phyloP scores from a whole-genome alignment of 305 asterid species.

The Salvia sclarea region DNA sequence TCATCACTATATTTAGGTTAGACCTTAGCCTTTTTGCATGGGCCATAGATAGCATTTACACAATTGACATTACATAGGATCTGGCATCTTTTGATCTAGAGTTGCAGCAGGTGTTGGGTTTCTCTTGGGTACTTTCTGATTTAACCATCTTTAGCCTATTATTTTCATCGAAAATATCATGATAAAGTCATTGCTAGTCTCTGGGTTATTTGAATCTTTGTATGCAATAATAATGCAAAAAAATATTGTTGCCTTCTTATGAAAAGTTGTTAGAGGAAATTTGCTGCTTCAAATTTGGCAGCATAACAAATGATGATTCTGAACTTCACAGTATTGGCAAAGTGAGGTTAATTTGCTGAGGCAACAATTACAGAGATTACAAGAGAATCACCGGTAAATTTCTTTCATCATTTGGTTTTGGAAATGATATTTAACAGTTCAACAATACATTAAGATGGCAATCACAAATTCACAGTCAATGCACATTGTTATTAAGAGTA shows the following conservation, averaged over 20 bases:
- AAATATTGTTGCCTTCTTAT: neutral
- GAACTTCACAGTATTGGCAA: slow-evolving; percentile 65
- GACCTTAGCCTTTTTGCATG: neutral
- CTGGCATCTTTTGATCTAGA: neutral
- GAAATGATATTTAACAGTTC: neutral
- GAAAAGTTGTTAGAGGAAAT: neutral
- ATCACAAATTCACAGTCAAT: neutral
- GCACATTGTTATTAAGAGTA: slow-evolving; percentile 3
- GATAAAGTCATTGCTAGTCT: neutral
- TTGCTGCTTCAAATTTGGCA: slow-evolving; percentile 11
- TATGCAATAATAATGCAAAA: slow-evolving; percentile 2
- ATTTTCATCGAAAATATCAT: neutral
- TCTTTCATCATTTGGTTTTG: slow-evolving; percentile 7
- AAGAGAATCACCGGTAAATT: slow-evolving; percentile 60
- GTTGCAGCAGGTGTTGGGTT: neutral
- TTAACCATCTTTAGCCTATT: neutral
- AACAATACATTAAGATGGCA: neutral
- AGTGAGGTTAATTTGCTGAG: slow-evolving; percentile 60
- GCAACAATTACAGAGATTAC: slow-evolving; percentile 68
- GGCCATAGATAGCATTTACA: neutral
- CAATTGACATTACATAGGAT: neutral
- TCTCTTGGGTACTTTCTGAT: neutral
- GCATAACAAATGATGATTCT: slow-evolving; percentile 28
- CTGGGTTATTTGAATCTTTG: neutral
- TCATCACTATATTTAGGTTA: neutral